Evolutionary conservation across 495 filamentous ascomycete species (phyloP), one percentile per base, ranked within the genome.

Genomic region (Clavariopsis aquatica): DNA sequence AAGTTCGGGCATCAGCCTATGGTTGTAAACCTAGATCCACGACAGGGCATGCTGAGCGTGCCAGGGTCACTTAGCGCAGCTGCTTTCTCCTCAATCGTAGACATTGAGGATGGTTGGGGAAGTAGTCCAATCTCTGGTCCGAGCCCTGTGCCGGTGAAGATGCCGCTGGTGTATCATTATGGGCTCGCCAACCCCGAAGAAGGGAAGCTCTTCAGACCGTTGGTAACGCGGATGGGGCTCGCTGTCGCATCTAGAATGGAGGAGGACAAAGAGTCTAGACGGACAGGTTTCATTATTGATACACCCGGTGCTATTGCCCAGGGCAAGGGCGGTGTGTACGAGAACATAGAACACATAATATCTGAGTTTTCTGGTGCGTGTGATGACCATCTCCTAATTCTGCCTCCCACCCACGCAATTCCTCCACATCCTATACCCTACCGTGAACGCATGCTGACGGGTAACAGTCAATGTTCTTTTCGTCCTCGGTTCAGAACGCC

Each of bases 121-220:
- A 91, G 81, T 71, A 92, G 89, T 71, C 93, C 94, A 0, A 96
- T 91, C 67, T 93, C 87, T 60, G 93, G 93, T 1, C 92, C 95
- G 7, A 94, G 87, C 64, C 83, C 85, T 13, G 84, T 94, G 17
- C 92, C 94, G 0, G 90, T 96, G 24, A 98, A 96, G 78, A 77
- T 94, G 67, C 95, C 95, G 20, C 76, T 98, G 57, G 90, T 92
- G n/a, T 97, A 96, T 70, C 90, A 90, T 69, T 92, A 91, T 75
- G 92, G 92, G 10, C 79, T 90, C 57, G 80, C 84, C 43, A 87
- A 79, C 62, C 85, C 91, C 2, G 88, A 94, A 63, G 89, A 90
- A 7, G 89, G 93, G 55, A 81, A 79, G 45, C 72, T 93, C 13
- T 96, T 87, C 73, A 89, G 85, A 75, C 84, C 86, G 1, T 72